Conservation (phyloP, 2,329 filamentous ascomycete genomes). For the Fusarium succisae region DNA sequence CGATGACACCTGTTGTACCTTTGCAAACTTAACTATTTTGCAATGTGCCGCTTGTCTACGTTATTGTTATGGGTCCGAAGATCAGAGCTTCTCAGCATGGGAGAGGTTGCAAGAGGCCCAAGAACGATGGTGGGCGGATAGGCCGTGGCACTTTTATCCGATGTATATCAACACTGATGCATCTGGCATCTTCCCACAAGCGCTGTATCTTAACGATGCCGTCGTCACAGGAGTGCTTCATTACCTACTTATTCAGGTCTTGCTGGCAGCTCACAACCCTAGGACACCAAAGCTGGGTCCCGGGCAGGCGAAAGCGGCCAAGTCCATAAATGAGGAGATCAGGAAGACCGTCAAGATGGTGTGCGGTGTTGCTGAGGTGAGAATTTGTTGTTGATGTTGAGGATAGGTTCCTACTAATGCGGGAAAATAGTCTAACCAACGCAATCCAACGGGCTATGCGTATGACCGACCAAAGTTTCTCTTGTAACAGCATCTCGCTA, state of each 20-base stretch:
- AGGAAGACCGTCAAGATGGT: conserved; percentile 42
- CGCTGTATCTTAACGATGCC: conserved; percentile 42
- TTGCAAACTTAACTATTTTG: conserved; percentile 41
- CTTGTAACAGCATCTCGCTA: background rate
- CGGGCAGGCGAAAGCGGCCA: conserved; percentile 38
- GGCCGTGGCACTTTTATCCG: conserved; percentile 43
- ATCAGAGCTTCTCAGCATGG: conserved; percentile 37
- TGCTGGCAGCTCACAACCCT: conserved; percentile 44
- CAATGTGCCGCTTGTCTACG: conserved; percentile 43
- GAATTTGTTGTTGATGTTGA: too few relatives aligned
- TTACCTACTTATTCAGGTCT: conserved; percentile 41
- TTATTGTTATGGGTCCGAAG: conserved; percentile 43
- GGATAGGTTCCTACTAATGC: background rate
- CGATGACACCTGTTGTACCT: conserved; percentile 39
- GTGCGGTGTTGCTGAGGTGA: conserved; percentile 44
- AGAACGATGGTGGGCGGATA: conserved; percentile 43
- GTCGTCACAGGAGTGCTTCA: conserved; percentile 43
- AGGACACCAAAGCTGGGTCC: conserved; percentile 40
- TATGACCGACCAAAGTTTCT: background rate
- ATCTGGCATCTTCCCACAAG: conserved; percentile 32
- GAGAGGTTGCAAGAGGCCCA: conserved; percentile 36
- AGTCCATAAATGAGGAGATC: conserved; percentile 42
- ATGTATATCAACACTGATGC: conserved; percentile 34
- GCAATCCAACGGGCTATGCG: conserved; percentile 35
- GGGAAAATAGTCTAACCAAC: conserved; percentile 31